Evolutionary conservation across 495 filamentous ascomycete species (phyloP).

Genomic region (Stereocaulon alpinum): DNA sequence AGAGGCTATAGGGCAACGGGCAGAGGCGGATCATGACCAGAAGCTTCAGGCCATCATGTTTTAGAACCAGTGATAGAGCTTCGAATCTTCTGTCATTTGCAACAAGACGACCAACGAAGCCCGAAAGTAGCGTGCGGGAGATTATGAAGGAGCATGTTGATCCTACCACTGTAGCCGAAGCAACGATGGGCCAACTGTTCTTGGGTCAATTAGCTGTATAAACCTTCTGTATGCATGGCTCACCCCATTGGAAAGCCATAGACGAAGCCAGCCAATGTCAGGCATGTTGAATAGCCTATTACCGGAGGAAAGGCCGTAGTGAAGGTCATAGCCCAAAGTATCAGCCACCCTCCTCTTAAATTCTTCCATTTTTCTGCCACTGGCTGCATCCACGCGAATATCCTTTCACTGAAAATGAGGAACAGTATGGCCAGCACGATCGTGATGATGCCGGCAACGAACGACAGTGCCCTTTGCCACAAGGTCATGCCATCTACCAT

Average conservation of each 20-base stretch:
- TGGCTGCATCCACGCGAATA: conserved; percentile 64
- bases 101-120: conserved; percentile 69
- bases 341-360: conserved; percentile 58
- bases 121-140: conserved; percentile 64
- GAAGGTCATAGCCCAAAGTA: conserved; percentile 71
- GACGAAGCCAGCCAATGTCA: conserved; percentile 87
- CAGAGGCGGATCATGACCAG: conserved; percentile 89
- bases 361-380: conserved; percentile 63
- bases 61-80: conserved; percentile 54
- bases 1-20: conserved; percentile 86
- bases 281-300: conserved; percentile 77
- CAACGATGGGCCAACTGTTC: conserved; percentile 67
- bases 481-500: conserved; percentile 44
- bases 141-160: conserved; percentile 68
- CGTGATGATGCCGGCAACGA: conserved; percentile 37
- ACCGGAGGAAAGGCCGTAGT: conserved; percentile 77
- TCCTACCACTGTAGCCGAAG: conserved; percentile 66
- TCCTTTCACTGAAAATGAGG: conserved; percentile 62
- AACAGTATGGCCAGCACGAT: conserved; percentile 52
- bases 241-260: conserved; percentile 83
- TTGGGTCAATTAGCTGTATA: conserved; percentile 10
- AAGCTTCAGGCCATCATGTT: conserved; percentile 78
- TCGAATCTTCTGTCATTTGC: conserved; percentile 71
- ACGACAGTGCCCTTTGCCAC: conserved; percentile 49
- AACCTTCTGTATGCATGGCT: conserved; percentile 16